phyloP scores from a whole-genome alignment of 169 alveolate genomes.

The Plasmodium vivax region DNA sequence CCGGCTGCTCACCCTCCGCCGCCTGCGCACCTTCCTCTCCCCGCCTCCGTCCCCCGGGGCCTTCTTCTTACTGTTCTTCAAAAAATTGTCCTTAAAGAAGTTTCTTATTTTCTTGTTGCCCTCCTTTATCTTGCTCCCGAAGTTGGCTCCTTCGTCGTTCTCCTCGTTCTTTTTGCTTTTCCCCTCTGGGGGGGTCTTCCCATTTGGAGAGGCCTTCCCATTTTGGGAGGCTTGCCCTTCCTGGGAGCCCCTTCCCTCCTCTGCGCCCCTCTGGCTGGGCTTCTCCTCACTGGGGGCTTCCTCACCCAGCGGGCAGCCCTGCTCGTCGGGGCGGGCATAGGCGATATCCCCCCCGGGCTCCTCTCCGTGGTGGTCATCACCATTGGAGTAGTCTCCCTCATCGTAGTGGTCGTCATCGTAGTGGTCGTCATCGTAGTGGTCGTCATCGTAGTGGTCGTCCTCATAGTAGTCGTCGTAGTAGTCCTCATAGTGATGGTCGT shows the following conservation, averaged over 20 bases:
- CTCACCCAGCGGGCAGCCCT: neutral
- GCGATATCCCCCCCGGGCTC: neutral
- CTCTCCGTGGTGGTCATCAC: neutral
- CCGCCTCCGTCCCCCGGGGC: neutral
- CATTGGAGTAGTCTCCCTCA: neutral
- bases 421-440: neutral
- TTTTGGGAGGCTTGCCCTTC: neutral
- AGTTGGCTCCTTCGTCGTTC: neutral
- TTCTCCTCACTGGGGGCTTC: neutral
- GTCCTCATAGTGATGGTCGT: neutral
- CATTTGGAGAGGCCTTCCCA: neutral
- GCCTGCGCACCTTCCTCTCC: neutral
- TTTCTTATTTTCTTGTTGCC: slow-evolving; percentile 23
- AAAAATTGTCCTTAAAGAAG: slow-evolving; percentile 47
- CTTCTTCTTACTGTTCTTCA: slow-evolving; percentile 40
- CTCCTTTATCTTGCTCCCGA: slow-evolving; percentile 37
- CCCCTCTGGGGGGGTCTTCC: neutral
- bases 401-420: neutral
- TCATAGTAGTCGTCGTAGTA: neutral
- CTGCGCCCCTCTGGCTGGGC: neutral
- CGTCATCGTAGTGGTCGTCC: neutral
- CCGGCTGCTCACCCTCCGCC: neutral
- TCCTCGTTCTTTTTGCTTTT: slow-evolving; percentile 14
- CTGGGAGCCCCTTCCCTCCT: neutral
- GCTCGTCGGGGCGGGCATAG: neutral